Evolutionary conservation across 2,329 filamentous ascomycete species (phyloP), one percentile per base, ranked within the genome.

Genomic region (Venturia aucupariae): DNA sequence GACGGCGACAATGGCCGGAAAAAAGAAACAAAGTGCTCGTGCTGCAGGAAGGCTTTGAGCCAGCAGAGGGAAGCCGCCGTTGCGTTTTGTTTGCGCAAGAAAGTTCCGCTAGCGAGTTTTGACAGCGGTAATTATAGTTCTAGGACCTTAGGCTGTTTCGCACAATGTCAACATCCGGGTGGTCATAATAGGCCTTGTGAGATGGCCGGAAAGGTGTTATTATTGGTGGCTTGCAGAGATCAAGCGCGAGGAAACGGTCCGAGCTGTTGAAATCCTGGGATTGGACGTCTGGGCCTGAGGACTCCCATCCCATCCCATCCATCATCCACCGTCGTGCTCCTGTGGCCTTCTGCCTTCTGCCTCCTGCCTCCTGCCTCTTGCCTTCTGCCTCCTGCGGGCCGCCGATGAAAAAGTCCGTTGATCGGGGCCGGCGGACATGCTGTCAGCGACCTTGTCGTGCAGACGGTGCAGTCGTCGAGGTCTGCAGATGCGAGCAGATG

Each of bases 161-260:
- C 48, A 22, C 48, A 17, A 55, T 17, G 13, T 3, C 22, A 19
- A 4, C n/a, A 27, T 1, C n/a, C 19, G 24, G n/a, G n/a, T 10
- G n/a, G n/a, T n/a, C n/a, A n/a, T n/a, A n/a, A n/a, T 22, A 32
- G 48, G 24, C 24, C 3, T 55, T 4, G 2, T 35, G 2, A 11
- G 30, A 57, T 35, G 6, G 30, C 51, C 15, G 51, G 51, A 57
- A 38, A 35, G 17, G 48, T 54, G 35, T 38, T 38, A 5, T 10
- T 41, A 57, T 38, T 57, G 51, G 51, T 35, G 51, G 51, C 51
- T 57, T 57, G 51, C 51, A 57, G 51, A 55, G 48, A 55, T 55
- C 48, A 55, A 32, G 48, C 48, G 48, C 51, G 51, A 35, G 51
- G 51, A 57, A 10, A 13, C 51, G 51, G 51, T 38, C 51, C 51